Percentiles rank a stretch among this genome's conserved stretches.
Conservation (phyloP, 768 basidiomycete species). For the Nidula microcarpa region DNA sequence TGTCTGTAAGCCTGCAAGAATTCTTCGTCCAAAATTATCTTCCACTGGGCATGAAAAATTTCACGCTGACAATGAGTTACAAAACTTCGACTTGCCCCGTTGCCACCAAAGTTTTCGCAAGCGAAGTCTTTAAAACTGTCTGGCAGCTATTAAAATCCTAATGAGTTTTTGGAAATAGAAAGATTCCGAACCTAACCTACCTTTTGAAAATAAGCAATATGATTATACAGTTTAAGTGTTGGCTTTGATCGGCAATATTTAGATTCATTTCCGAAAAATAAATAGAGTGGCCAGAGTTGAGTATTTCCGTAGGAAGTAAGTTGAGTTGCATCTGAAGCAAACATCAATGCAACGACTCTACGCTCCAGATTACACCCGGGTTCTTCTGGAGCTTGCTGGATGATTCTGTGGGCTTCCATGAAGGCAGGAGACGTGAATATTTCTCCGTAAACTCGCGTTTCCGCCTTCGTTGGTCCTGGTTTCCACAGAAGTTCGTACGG, state of each 20-base stretch:
- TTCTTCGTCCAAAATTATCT: conserved; percentile 23
- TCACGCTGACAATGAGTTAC: conserved; percentile 24
- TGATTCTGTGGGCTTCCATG: no score
- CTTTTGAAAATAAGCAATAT: conserved; percentile 34
- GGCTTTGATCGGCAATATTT: conserved; percentile 32
- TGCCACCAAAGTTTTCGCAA: conserved; percentile 1
- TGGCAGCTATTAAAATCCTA: no score
- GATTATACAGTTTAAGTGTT: conserved; percentile 23
- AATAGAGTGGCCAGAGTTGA: conserved; percentile 36
- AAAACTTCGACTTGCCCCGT: conserved; percentile 17
- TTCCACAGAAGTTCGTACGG: no score
- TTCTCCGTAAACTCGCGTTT: no score
- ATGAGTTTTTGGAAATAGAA: no score
- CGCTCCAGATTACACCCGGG: conserved; percentile 10
- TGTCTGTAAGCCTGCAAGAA: conserved; percentile 25
- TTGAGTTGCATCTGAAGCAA: conserved; percentile 17
- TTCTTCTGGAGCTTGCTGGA: not conserved
- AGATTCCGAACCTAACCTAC: no score
- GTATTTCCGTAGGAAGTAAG: conserved; percentile 24
- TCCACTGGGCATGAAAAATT: conserved; percentile 29
- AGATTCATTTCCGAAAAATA: conserved; percentile 33
- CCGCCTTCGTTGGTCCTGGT: no score
- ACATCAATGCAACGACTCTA: conserved; percentile 9
- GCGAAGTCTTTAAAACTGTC: no score
- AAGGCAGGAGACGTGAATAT: no score